A percentile compares a stretch with the other conserved stretches of the same genome.
These are phyloP conservation scores for Populus alba DNA, from an alignment of 345 rosid genomes.

Conservation along the genomic window DNA sequence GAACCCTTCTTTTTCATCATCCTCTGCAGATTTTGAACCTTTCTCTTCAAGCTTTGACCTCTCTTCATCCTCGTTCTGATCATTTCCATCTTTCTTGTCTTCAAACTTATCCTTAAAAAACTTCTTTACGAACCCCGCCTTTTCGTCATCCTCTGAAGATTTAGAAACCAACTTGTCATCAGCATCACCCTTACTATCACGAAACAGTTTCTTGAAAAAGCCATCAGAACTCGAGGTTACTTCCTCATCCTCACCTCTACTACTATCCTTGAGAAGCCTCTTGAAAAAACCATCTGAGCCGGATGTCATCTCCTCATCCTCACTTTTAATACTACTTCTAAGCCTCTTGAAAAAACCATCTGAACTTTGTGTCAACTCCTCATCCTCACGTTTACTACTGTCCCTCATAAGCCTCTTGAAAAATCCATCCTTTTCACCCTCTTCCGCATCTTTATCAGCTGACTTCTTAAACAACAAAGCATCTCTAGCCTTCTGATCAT, in stretches of 20 bases:
- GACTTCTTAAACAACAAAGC: conserved; percentile 93
- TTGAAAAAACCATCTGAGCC: conserved; percentile 32
- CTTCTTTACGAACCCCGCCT: conserved; percentile 83
- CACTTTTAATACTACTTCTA: conserved; percentile 61
- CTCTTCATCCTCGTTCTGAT: conserved; percentile 40
- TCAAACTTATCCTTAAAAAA: conserved; percentile 71
- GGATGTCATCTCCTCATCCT: conserved; percentile 47
- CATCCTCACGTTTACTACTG: conserved; percentile 56
- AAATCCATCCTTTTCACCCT: conserved; percentile 88
- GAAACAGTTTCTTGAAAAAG: conserved; percentile 75
- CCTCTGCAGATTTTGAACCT: conserved; percentile 61
- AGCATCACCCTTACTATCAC: conserved; percentile 52
- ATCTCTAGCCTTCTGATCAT: conserved; percentile 89
- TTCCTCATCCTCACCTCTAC: conserved; percentile 56
- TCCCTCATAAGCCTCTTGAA: conserved; percentile 91
- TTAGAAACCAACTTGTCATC: conserved; percentile 49
- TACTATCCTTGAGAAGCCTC: conserved; percentile 58
- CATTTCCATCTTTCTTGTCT: conserved; percentile 73
- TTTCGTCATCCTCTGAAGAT: conserved; percentile 72
- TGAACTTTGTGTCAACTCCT: conserved; percentile 33
- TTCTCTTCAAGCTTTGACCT: conserved; percentile 40
- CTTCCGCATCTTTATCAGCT: conserved; percentile 84
- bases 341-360: conserved; percentile 44
- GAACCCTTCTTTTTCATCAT: conserved; percentile 92
- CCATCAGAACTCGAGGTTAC: conserved; percentile 62